Evolutionary conservation across 2,329 filamentous ascomycete genomes (phyloP), one percentile per base, ranked within the genome.

Genomic region (Fusarium chaquense): DNA sequence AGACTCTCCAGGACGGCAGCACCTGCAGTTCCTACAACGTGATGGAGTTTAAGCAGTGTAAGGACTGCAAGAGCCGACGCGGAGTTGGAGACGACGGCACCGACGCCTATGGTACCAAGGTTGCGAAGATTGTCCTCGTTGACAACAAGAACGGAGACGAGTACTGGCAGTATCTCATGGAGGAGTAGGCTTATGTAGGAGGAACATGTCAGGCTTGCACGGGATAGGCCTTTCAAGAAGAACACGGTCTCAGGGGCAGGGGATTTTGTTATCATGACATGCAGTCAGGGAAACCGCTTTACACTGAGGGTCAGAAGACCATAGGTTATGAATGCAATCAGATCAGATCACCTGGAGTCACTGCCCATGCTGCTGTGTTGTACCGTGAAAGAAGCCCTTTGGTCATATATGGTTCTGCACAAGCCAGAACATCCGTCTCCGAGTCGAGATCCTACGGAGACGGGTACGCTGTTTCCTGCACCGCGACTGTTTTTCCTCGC

Each of bases 51-150:
- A 69, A 49, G 43, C 60, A 65, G 40, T 69, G 65, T 43, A 65
- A 44, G 24, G 50, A 65, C 35, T 68, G 65, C 50, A 68, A 66
- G 45, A 55, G 53, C 28, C 55, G 61, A 44, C 65, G 65, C 18
- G 65, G 61, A 43, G 43, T 55, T 30, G 60, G 44, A 38, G 65
- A 68, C 18, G 60, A 68, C 46, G 65, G 65, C 28, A 65, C 62
- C 22, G 66, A 68, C 30, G 50, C 60, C 16, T 51, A 52, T 35
- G 55, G 65, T 18, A 65, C 62, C 18, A 69, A 61, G 45, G 55
- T 69, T 30, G 65, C 65, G 6, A 69, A 54, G 36, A 64, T 68
- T n/a, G 50, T 52, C 8, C 35, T 18, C 43, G 54, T 68, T 36
- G 33, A 65, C 54, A 50, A 61, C 28, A 69, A 55, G 35, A 60